Evolutionary conservation across 164 flowering plant species (phyloP).

Genomic region (Chloranthus sessilifolius): DNA sequence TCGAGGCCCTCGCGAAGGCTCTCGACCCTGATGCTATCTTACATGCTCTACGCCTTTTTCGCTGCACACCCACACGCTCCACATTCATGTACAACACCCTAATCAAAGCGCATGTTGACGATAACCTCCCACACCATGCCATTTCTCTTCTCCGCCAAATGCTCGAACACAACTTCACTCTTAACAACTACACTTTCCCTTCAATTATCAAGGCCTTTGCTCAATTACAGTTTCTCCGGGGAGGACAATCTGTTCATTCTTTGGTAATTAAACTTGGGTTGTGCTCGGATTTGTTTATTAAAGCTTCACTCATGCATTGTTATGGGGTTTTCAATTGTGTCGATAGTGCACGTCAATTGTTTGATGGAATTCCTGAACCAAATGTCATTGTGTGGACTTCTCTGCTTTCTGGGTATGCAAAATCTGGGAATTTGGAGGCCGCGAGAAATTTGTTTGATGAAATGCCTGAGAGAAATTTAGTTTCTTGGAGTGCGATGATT

Average conservation of each 20-base stretch:
- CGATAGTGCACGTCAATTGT: no score
- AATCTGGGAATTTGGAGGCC: conserved; percentile 7
- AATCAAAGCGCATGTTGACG: neutral
- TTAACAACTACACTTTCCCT: no score
- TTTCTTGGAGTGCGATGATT: conserved; percentile 20
- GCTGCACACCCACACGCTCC: neutral
- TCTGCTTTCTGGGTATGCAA: conserved; percentile 16
- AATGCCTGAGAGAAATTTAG: conserved; percentile 16
- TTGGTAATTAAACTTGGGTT: no score
- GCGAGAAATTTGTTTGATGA: conserved; percentile 12
- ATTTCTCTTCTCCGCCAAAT: no score
- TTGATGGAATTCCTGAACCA: neutral
- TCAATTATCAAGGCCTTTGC: no score
- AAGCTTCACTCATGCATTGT: no score
- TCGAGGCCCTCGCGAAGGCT: neutral
- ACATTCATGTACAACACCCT: neutral
- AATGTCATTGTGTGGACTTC: conserved; percentile 15
- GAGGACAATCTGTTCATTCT: no score
- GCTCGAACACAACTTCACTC: no score
- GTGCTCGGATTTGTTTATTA: no score
- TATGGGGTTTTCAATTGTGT: no score
- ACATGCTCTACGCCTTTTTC: neutral
- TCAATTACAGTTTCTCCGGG: no score
- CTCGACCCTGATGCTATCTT: neutral
- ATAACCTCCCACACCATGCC: no score